Percentiles rank a stretch among this genome's conserved stretches.
These are phyloP conservation scores for Globisporangium cylindrosporum DNA, from an alignment of 352 stramenopile genomes.

Conservation along the genomic window DNA sequence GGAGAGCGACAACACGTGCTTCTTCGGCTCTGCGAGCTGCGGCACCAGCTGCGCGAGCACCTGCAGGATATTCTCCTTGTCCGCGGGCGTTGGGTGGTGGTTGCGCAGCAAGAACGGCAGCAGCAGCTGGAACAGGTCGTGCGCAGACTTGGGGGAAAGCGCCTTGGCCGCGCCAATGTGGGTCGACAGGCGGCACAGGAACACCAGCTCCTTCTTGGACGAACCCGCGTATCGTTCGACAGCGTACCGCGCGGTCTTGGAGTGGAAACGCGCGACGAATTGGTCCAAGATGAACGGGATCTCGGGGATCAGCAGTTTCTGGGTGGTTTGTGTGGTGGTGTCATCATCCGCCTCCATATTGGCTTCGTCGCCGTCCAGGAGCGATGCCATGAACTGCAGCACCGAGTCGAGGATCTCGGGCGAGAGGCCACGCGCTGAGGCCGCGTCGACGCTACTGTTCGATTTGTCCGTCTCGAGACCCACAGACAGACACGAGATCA, in stretches of 20 bases:
- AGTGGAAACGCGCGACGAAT: slow-evolving; percentile 80
- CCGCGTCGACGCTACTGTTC: slow-evolving; percentile 14
- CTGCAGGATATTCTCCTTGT: slow-evolving; percentile 82
- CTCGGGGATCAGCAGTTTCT: slow-evolving; percentile 50
- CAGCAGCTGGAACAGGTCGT: slow-evolving; percentile 83
- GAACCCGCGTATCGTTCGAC: slow-evolving; percentile 76
- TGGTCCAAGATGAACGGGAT: slow-evolving; percentile 79
- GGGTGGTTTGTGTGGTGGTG: slow-evolving; percentile 1
- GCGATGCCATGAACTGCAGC: slow-evolving; percentile 71
- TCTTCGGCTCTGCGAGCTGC: slow-evolving; percentile 64
- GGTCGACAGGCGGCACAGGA: slow-evolving; percentile 73
- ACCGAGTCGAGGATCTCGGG: slow-evolving; percentile 69
- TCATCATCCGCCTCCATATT: slow-evolving; percentile 22
- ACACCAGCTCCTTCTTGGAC: slow-evolving; percentile 76
- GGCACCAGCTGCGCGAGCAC: slow-evolving; percentile 77
- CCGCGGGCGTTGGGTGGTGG: slow-evolving; percentile 63
- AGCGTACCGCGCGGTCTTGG: slow-evolving; percentile 72
- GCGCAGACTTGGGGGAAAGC: slow-evolving; percentile 29
- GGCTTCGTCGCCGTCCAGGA: slow-evolving; percentile 74
- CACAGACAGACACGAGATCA: slow-evolving; percentile 68
- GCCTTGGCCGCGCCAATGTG: slow-evolving; percentile 39
- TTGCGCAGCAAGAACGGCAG: slow-evolving; percentile 84
- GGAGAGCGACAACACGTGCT: slow-evolving; percentile 72
- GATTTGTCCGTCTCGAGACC: slow-evolving; percentile 33
- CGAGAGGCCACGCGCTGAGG: slow-evolving; percentile 44